Conservation (phyloP, 2,329 filamentous ascomycete species). For the Septoria linicola region DNA sequence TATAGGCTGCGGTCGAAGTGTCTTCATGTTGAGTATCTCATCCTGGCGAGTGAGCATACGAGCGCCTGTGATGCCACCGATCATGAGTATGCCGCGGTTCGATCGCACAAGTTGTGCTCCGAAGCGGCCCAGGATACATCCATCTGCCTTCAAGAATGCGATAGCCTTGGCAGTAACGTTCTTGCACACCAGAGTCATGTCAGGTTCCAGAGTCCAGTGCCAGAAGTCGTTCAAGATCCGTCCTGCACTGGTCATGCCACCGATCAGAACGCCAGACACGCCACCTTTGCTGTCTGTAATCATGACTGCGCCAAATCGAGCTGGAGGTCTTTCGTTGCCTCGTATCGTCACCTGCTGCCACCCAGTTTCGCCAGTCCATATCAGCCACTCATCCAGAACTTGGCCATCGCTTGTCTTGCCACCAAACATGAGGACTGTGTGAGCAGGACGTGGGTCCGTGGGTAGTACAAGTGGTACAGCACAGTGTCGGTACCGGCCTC, state of each 20-base stretch:
- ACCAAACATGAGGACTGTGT: constrained; percentile 47
- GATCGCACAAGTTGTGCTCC: constrained; percentile 54
- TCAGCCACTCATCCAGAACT: constrained; percentile 44
- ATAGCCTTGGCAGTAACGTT: constrained; percentile 30
- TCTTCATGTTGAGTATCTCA: constrained; percentile 53
- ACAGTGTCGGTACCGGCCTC: constrained; percentile 73
- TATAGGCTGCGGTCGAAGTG: constrained; percentile 32
- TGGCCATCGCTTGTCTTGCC: constrained; percentile 46
- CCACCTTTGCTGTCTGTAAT: constrained; percentile 42
- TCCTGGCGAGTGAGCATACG: constrained; percentile 48
- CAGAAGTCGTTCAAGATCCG: constrained; percentile 62
- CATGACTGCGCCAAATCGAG: constrained; percentile 59
- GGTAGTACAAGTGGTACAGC: constrained; percentile 49
- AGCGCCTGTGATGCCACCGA: constrained; percentile 53
- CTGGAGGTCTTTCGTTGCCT: constrained; percentile 40
- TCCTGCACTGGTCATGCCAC: constrained; percentile 68
- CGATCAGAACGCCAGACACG: constrained; percentile 62
- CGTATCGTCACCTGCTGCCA: constrained; percentile 49
- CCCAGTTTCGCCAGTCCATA: constrained; percentile 50
- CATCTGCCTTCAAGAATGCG: constrained; percentile 30
- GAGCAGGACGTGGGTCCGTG: constrained; percentile 33
- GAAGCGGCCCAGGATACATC: constrained; percentile 44
- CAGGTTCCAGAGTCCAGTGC: constrained; percentile 55
- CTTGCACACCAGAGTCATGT: constrained; percentile 41
- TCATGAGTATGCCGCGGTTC: constrained; percentile 48